Evolutionary conservation across 805 yeast genomes (phyloP), one percentile per base, ranked within the genome.

Genomic region (Cyberlindnera americana): DNA sequence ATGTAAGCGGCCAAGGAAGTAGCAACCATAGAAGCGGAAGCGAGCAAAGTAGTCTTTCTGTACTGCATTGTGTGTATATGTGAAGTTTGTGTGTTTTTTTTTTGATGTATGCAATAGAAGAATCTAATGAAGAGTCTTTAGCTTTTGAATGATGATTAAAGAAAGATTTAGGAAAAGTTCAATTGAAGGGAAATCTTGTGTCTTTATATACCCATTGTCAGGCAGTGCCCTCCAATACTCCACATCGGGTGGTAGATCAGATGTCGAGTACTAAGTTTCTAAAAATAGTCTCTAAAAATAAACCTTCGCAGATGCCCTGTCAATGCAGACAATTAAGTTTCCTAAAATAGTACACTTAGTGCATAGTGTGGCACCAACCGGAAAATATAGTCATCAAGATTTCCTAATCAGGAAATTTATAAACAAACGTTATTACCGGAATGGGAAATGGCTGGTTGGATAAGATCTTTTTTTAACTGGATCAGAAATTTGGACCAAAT

Each of bases 1-100:
- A 79, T 78, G 53, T 74, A 74, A 43, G 87, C 86, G 37, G 83
- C 83, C 43, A 73, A 41, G 27, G 57, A 38, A 30, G 81, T 67
- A 16, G 71, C 51, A 17, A 75, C 61, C 41, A 74, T 68, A 30
- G 79, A 59, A 48, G 78, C 66, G 36, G 72, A 54, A 38, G 71
- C 60, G 47, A 62, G 58, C 18, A 47, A 34, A 32, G 66, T 41
- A 27, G 69, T 49, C 40, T 54, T 59, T 55, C 64, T 69, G 67
- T 65, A 68, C 64, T 69, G 75, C 74, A 68, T 69, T 57, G 23
- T 64, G 33, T n/a, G 9, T 12, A n/a, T 36, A 33, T 27, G 29
- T 25, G 24, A n/a, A n/a, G n/a, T n/a, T 7, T 21, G 23, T 21
- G 23, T 21, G 23, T 21, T 12, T 29, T 14, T 28, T 28, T 17